Base-by-base conservation (phyloP, 805 yeast genomes). In the Teunomyces pallodes region DNA sequence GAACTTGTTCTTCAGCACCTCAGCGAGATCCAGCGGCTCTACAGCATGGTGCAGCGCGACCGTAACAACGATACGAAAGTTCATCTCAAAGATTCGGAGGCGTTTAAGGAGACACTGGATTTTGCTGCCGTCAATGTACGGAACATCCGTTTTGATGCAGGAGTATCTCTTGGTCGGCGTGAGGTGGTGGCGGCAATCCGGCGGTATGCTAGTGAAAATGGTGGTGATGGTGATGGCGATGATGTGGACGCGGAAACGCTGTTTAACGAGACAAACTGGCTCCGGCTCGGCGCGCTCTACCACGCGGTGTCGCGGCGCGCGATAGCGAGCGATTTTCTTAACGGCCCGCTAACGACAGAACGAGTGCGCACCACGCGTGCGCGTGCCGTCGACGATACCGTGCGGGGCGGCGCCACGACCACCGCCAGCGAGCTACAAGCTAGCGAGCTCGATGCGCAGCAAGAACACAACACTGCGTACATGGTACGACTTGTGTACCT, bases 271-370 rank as follows among this genome's bases (percentile, higher is more conserved):
- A 74, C 74, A 53, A 76, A 85, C 58, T 86, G 91, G 89, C 62
- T 78, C 33, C 69, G 72, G 45, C 60, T 85, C 20, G 91, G 90
- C 0, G 62, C 77, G 2, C 58, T 82, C 28, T 80, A 73, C 53
- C 66, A 75, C 51, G 63, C 72, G 50, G 58, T 75, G 30, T 77
- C 85, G 47, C 59, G 59, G 3, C 72, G 75, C 43, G 75, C 86
- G 0, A 64, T 74, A 0, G 75, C 81, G 0, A 67, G 75, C 16
- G 87, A 84, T 52, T 87, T 85, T 59, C 64, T 89, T 51, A 68
- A 83, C 46, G 96, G 95, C 0, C 90, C 95, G 0, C 66, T 88
- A 36, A 81, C 79, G 13, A 70, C 84, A 2, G 85, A 84, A 53
- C 77, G 79, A 52, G 80, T 76, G 55, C 66, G 61, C n/a, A 56